Base-by-base conservation (phyloP, 129 eudicot genomes). In the Heracleum sosnowskyi region DNA sequence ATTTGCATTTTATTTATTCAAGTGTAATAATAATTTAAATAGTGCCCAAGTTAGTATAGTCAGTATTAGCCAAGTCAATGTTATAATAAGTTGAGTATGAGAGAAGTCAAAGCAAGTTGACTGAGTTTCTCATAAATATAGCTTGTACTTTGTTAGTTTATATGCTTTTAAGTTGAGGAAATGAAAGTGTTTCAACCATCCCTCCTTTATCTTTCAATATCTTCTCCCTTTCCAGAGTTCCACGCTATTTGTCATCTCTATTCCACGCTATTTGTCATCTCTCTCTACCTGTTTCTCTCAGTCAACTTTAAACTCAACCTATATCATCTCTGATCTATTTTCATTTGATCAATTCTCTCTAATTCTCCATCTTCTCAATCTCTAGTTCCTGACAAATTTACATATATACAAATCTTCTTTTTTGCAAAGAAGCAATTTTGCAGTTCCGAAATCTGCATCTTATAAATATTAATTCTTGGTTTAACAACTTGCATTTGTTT, bases 401-500 rank as follows among this genome's bases (percentile, higher is more conserved):
- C 13, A 55, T 53, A 6, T 8, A 24, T 55, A 24, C 29, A 55
- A 55, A 24, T 55, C 29, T 55, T 29, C 29, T 49, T 1, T 5
- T 4, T 17, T 49, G 15, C 12, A 24, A 24, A 39, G 76, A 37
- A 72, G 51, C 51, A 72, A 36, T 36, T 36, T 33, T 69, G 35
- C n/a, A 68, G 24, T 35, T 40, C n/a, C 45, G 36, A 68, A 13
- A 18, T 69, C 39, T 39, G 44, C 51, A 24, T 40, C 34, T 9
- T n/a, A 24, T 72, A 13, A 44, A 41, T 72, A 51, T 72, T 51
- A 15, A 40, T 39, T 41, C 20, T n/a, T 72, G 53, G 53, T 72
- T 72, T n/a, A 72, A 72, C 53, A 40, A 70, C 46, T 22, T 72
- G 36, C 76, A 41, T 24, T 72, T 41, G 53, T 41, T 72, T 40